Base-by-base conservation (phyloP, 2,329 filamentous ascomycete species). In the Pseudocercospora vitis region DNA sequence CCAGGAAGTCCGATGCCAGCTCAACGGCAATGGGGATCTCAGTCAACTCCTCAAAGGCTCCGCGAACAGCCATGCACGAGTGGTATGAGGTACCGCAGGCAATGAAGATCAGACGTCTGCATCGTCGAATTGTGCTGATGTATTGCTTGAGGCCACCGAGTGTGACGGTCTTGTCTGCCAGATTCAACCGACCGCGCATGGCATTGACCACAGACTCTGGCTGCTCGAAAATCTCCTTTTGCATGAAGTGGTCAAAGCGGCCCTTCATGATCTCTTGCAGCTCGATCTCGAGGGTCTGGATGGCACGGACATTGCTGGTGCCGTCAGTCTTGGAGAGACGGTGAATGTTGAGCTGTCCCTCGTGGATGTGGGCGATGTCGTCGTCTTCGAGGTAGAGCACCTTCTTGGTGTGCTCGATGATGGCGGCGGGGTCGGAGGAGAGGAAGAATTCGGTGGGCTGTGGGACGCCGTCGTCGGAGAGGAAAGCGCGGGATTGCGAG, bases 251-350 rank as follows among this genome's bases (percentile, higher is more conserved):
- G 75, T 99, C 94, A 76, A 97, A 99, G 73, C 94, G 95, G 76
- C 94, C 94, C 87, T 99, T 99, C 94, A 99, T 99, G 77, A 99
- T 99, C 81, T 99, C 91, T 80, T 99, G 94, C 62, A 99, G 87
- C 81, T 99, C 91, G 47, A 99, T 88, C 81, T 99, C 94, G 52
- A 99, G 84, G 52, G 94, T 99, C 82, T 99, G 94, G 73, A 99
- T 99, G 67, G 89, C 90, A 73, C 94, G 91, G 66, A 97, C 91
- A 71, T 97, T 96, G 76, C 90, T 95, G 70, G 96, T 92, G 64
- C 92, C 92, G 72, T 97, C 92, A 66, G 91, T 88, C 85, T 97
- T 97, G 77, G 89, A 91, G 66, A 97, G 82, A 71, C 94, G 90
- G 82, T 99, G 94, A 69, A 99, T 99, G 83, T 99, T 97, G 67